Percentiles rank a stretch among this genome's conserved stretches.
phyloP scores from a whole-genome alignment of 768 basidiomycete genomes.

The Phylloporus sp. region DNA sequence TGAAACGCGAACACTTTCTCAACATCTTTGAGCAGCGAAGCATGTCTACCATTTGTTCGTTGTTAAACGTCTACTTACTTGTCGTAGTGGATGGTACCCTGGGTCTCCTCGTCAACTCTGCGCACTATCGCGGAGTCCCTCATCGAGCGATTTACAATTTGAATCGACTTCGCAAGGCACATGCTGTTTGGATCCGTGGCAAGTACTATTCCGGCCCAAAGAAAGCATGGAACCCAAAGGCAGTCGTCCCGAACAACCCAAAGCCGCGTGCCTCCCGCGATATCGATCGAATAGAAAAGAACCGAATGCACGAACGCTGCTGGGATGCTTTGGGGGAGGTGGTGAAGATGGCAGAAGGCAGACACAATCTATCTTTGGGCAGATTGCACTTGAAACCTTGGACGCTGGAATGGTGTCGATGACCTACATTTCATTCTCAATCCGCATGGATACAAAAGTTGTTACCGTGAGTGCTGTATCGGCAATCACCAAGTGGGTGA shows the following conservation, averaged over 20 bases:
- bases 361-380: slow-evolving; percentile 46
- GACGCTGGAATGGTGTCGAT: slow-evolving; percentile 12
- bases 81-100: slow-evolving; percentile 66
- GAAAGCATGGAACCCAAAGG: slow-evolving; percentile 38
- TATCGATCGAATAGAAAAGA: slow-evolving; percentile 19
- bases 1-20: slow-evolving; percentile 39
- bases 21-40: slow-evolving; percentile 52
- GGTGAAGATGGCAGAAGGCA: slow-evolving; percentile 55
- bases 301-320: slow-evolving; percentile 33
- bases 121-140: slow-evolving; percentile 55
- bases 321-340: slow-evolving; percentile 50
- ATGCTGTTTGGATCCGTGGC: slow-evolving; percentile 23
- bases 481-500: background rate
- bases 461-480: slow-evolving; percentile 7
- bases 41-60: slow-evolving; percentile 23
- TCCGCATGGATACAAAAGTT: background rate
- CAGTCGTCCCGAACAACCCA: slow-evolving; percentile 22
- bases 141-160: slow-evolving; percentile 55
- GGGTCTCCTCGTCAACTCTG: slow-evolving; percentile 55
- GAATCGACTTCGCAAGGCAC: slow-evolving; percentile 29
- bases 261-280: slow-evolving; percentile 12
- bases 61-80: slow-evolving; percentile 9
- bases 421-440: background rate
- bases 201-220: slow-evolving; percentile 20
- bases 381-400: slow-evolving; percentile 34